Base-by-base conservation (phyloP, 129 eudicot species). In the Heracleum sosnowskyi region DNA sequence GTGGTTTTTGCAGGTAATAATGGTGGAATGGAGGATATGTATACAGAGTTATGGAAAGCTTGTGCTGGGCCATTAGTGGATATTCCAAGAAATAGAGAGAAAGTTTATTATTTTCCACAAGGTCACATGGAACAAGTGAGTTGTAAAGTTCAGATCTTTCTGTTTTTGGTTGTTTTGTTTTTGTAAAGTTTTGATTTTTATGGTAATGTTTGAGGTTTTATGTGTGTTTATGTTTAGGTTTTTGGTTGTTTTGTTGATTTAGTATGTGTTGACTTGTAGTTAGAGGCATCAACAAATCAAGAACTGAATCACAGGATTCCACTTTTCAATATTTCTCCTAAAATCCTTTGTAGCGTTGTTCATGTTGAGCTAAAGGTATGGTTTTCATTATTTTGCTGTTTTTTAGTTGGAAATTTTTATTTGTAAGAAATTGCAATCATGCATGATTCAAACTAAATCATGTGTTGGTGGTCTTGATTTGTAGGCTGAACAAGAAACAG, bases 11-110 rank as follows among this genome's bases (percentile, higher is more conserved):
- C 11, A 33, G 76, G 45, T 46, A 79, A 15, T 74, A 82, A 77
- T 31, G 51, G 62, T 81, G 86, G 82, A 47, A 88, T 77, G 80
- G 96, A 86, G 84, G 87, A 75, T 33, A 64, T 94, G 86, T 94
- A 85, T 76, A 82, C 76, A 40, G 97, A 91, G 88, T 77, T 94
- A 57, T 94, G 98, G 98, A 90, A 81, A 85, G 96, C 93, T 11
- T 94, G 98, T 91, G 98, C 98, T 55, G 98, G 98, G 13, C 97
- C 98, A 39, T 78, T 94, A 69, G 97, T 94, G 81, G 96, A 91
- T 78, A 85, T 94, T 57, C 98, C 98, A 49, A 84, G 73, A 49
- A 68, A 57, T 64, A 78, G 82, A 64, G 97, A 94, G 70, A 85
- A 85, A 51, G 98, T 94, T 35, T 94, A 78, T 49, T 94, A 94